Evolutionary conservation across 1,139 yeast species (phyloP).

Genomic region (Taiozyma sp.): DNA sequence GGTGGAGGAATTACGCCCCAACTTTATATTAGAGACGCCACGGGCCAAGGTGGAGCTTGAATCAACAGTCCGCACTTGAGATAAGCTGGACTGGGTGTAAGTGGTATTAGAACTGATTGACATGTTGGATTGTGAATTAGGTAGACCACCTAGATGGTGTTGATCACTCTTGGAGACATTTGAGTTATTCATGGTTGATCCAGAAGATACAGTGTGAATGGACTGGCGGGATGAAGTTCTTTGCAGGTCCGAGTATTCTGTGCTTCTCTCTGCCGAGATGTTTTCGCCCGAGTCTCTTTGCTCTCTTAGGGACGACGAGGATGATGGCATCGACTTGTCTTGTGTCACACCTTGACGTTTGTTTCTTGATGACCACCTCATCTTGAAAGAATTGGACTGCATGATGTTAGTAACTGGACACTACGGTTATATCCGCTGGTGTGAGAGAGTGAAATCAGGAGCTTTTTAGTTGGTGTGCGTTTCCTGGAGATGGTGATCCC

Average conservation of each 20-base stretch:
- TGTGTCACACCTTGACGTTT: slow-evolving; percentile 24
- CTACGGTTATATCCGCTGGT: not conserved
- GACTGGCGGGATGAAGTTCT: not conserved
- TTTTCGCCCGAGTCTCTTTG: not conserved
- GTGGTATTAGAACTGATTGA: not conserved
- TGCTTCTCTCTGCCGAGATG: not conserved
- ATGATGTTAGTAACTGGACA: not conserved
- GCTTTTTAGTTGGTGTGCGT: no score
- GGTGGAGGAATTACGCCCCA: not conserved
- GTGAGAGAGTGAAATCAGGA: not conserved
- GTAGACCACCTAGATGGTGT: not conserved
- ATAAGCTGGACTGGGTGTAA: not conserved
- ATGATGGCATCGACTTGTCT: slow-evolving; percentile 4
- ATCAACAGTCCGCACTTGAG: not conserved
- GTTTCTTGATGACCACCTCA: slow-evolving; percentile 24
- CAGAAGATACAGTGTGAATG: not conserved
- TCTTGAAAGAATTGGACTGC: slow-evolving; percentile 1
- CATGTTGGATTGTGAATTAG: not conserved
- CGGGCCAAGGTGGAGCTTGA: not conserved
- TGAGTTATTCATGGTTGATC: not conserved
- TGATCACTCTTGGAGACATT: not conserved
- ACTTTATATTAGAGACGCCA: not conserved
- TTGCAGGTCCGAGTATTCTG: not conserved
- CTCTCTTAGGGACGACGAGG: not conserved
- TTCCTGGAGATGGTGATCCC: no score